A percentile compares a stretch with the other conserved stretches of the same genome.
These are phyloP conservation scores for Aspergillus eucalypticola DNA, from an alignment of 2,329 filamentous ascomycete genomes.

Conservation along the genomic window DNA sequence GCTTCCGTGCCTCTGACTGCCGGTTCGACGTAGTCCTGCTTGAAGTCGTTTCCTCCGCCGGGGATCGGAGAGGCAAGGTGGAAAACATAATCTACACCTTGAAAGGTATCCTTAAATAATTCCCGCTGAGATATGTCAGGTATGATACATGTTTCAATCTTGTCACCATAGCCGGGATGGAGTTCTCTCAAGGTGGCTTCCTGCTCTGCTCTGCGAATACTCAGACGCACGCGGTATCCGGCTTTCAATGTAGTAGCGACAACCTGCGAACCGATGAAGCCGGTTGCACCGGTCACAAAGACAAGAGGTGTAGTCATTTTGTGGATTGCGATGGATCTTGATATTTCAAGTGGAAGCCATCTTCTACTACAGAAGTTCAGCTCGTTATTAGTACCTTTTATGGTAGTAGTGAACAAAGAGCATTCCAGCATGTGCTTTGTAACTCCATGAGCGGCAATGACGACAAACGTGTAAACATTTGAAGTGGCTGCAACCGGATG, in stretches of 20 bases:
- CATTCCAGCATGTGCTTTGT: not conserved
- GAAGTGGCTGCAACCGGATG: not conserved
- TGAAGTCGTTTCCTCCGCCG: slow-evolving; percentile 7
- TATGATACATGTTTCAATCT: slow-evolving; percentile 18
- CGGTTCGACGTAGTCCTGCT: slow-evolving; percentile 2
- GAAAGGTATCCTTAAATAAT: slow-evolving; percentile 13
- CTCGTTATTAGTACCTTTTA: not conserved
- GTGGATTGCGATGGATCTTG: too few relatives aligned
- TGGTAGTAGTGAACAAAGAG: not conserved
- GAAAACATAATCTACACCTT: slow-evolving; percentile 21
- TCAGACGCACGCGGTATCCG: slow-evolving; percentile 21
- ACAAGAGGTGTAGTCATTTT: slow-evolving; percentile 5
- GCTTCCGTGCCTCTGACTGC: slow-evolving; percentile 9
- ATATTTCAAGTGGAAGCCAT: not conserved
- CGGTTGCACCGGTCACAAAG: slow-evolving; percentile 27
- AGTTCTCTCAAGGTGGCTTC: slow-evolving; percentile 11
- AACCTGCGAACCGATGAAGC: slow-evolving; percentile 25
- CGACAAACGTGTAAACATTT: not conserved
- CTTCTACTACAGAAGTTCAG: not conserved
- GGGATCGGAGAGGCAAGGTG: slow-evolving; percentile 25
- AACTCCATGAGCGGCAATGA: not conserved
- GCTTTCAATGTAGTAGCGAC: slow-evolving; percentile 16
- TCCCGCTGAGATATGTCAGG: slow-evolving; percentile 18
- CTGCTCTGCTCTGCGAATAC: slow-evolving; percentile 19
- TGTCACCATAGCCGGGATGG: slow-evolving; percentile 8